Percentiles rank a stretch among this genome's conserved stretches.
Conservation (phyloP, 2,329 filamentous ascomycete genomes). For the Pseudogymnoascus sp. region DNA sequence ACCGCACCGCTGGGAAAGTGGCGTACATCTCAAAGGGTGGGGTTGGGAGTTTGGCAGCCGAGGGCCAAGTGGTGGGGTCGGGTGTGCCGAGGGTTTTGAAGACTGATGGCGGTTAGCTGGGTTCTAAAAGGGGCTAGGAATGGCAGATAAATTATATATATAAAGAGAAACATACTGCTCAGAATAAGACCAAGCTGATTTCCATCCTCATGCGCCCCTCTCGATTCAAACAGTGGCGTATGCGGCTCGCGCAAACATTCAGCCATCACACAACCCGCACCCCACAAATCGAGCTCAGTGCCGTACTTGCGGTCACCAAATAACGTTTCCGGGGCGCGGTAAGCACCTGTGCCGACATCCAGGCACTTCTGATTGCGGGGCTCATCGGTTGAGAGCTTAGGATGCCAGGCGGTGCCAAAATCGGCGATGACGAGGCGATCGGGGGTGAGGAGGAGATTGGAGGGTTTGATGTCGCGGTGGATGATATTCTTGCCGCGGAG, state of each 20-base stretch:
- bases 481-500: constrained; percentile 72
- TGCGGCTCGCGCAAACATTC: constrained; percentile 54
- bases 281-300: constrained; percentile 77
- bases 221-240: constrained; percentile 71
- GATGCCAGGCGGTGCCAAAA: constrained; percentile 86
- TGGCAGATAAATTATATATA: not conserved
- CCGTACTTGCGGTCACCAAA: constrained; percentile 75
- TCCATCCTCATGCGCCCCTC: constrained; percentile 63
- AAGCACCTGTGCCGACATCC: constrained; percentile 87
- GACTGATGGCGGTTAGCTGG: constrained; percentile 47
- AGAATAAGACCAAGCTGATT: constrained; percentile 86
- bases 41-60: constrained; percentile 55
- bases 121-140: not conserved
- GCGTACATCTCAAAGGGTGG: constrained; percentile 89
- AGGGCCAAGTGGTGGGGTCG: constrained; percentile 72
- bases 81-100: constrained; percentile 90
- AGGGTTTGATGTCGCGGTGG: constrained; percentile 90
- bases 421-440: constrained; percentile 64
- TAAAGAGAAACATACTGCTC: not conserved
- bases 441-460: constrained; percentile 70
- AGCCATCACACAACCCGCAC: constrained; percentile 71
- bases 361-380: constrained; percentile 63
- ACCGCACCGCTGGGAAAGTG: constrained; percentile 41
- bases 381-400: constrained; percentile 52
- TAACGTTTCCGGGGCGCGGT: constrained; percentile 81